Conservation (phyloP, 2,329 filamentous ascomycete genomes). For the Colletotrichum tropicicola region DNA sequence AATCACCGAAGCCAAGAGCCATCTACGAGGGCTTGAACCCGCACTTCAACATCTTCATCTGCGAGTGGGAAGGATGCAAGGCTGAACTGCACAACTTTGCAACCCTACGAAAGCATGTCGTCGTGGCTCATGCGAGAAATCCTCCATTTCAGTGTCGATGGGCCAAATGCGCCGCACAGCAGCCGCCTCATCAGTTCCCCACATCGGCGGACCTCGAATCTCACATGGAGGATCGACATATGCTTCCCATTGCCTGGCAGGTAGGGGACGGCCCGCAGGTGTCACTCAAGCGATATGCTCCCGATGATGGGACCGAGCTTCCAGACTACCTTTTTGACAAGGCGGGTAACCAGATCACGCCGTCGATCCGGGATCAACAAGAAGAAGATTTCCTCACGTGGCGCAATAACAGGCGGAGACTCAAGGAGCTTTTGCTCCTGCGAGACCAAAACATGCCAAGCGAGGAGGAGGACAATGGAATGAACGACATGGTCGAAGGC, state of each 20-base stretch:
- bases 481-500: constrained; percentile 25
- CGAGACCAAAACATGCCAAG: constrained; percentile 55
- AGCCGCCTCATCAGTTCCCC: constrained; percentile 10
- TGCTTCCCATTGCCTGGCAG: constrained; percentile 64
- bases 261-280: constrained; percentile 63
- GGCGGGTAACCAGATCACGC: constrained; percentile 65
- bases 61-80: constrained; percentile 67
- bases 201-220: constrained; percentile 47
- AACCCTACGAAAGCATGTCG: constrained; percentile 64
- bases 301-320: constrained; percentile 38
- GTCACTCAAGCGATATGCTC: constrained; percentile 19
- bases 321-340: constrained; percentile 62
- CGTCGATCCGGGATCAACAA: constrained; percentile 60
- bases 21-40: constrained; percentile 53
- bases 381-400: constrained; percentile 58
- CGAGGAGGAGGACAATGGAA: constrained; percentile 48
- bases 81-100: constrained; percentile 71
- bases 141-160: constrained; percentile 44
- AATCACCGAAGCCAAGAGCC: constrained; percentile 47
- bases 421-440: constrained; percentile 53
- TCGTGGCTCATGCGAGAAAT: constrained; percentile 53
- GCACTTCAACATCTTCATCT: constrained; percentile 61
- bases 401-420: constrained; percentile 52
- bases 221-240: constrained; percentile 64
- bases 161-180: constrained; percentile 46